phyloP scores from a whole-genome alignment of 257 asterid species.

The Solanum tarapatanum region DNA sequence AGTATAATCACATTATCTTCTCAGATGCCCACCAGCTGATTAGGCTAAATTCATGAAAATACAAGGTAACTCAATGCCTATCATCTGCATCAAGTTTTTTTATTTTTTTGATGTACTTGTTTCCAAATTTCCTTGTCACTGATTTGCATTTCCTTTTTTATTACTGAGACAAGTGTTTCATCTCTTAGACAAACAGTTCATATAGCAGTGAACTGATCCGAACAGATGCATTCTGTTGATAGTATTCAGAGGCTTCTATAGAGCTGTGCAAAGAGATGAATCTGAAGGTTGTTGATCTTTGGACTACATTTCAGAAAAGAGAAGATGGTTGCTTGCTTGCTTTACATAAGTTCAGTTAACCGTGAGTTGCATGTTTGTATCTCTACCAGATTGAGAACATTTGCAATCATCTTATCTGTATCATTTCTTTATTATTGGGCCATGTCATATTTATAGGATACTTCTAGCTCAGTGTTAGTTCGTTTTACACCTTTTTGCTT shows the following conservation, averaged over 20 bases:
- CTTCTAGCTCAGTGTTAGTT: not conserved
- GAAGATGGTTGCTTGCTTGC: slow-evolving; percentile 65
- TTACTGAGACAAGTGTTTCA: not conserved
- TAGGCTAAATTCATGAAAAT: slow-evolving; percentile 51
- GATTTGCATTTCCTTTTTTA: not conserved
- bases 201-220: slow-evolving; percentile 66
- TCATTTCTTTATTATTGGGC: not conserved
- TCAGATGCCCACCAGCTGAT: slow-evolving; percentile 79
- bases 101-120: not conserved
- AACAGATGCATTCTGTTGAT: slow-evolving; percentile 66
- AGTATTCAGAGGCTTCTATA: slow-evolving; percentile 71
- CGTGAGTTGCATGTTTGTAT: not conserved
- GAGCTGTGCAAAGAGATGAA: slow-evolving; percentile 64
- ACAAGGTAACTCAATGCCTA: not conserved
- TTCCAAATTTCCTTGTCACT: not conserved
- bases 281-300: slow-evolving; percentile 63
- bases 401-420: not conserved
- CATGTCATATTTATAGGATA: not conserved
- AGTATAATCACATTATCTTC: slow-evolving; percentile 50
- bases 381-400: not conserved
- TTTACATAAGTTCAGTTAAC: slow-evolving; percentile 48
- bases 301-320: slow-evolving; percentile 66
- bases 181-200: slow-evolving; percentile 28
- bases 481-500: not conserved
- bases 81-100: not conserved